A percentile compares a stretch with the other conserved stretches of the same genome.
Evolutionary conservation across 148 eudicot genomes (phyloP).

Genomic region (Camellia lanceoleosa): DNA sequence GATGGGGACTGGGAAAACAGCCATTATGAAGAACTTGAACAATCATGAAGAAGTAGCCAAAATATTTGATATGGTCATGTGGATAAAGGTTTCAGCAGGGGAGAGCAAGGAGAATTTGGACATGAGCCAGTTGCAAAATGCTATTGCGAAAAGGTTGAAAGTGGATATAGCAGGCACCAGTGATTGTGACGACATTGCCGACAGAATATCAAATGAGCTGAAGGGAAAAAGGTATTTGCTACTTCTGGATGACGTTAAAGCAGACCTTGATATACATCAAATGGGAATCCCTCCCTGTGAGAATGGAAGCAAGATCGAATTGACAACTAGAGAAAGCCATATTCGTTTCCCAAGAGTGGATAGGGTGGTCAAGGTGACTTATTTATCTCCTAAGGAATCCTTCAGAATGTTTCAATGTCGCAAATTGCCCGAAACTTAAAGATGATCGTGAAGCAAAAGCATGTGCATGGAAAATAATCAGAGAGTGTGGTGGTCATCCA

Average conservation of each 20-base stretch:
- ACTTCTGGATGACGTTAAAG: constrained; percentile 21
- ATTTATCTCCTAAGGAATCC: constrained; percentile 8
- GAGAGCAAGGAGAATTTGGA: constrained; percentile 13
- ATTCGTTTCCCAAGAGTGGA: constrained; percentile 1
- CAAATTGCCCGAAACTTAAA: not conserved
- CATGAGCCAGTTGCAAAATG: not conserved
- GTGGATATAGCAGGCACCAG: not conserved
- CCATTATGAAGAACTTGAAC: constrained; percentile 18
- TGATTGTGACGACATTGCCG: not conserved
- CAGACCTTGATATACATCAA: not conserved
- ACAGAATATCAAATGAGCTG: constrained; percentile 2
- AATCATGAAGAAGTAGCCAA: constrained; percentile 17
- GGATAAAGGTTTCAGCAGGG: constrained; percentile 19
- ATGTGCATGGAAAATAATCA: not conserved
- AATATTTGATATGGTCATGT: constrained; percentile 16
- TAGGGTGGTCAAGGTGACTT: not conserved
- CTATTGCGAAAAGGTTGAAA: constrained; percentile 7
- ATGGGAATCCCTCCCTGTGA: constrained; percentile 13
- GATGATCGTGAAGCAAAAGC: not conserved
- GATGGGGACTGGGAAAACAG: constrained; percentile 20
- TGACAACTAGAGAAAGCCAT: constrained; percentile 13
- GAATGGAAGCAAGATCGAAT: constrained; percentile 13
- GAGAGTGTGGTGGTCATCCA: constrained; percentile 10
- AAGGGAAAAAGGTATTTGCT: constrained; percentile 11
- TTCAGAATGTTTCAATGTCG: constrained; percentile 17